A percentile compares a stretch with the other conserved stretches of the same genome.
Conservation (phyloP, 805 yeast genomes). For the Candida corydali region DNA sequence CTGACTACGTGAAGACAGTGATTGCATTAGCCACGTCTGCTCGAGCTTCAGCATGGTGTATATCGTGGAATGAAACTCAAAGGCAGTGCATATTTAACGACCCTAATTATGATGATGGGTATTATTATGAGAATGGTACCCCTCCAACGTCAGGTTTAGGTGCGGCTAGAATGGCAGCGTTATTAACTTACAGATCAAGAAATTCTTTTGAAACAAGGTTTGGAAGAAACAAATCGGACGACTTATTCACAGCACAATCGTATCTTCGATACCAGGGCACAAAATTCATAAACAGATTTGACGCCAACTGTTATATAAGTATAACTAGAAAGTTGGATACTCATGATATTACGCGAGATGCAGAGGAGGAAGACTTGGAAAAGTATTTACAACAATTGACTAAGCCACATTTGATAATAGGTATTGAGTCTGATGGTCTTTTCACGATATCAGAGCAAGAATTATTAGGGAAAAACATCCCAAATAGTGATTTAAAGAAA, state of each 20-base stretch:
- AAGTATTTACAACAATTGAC: conserved; percentile 55
- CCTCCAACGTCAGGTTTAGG: conserved; percentile 85
- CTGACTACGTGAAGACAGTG: conserved; percentile 61
- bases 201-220: conserved; percentile 88
- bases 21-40: conserved; percentile 93
- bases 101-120: conserved; percentile 90
- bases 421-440: conserved; percentile 87
- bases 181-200: conserved; percentile 87
- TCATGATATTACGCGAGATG: conserved; percentile 83
- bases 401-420: conserved; percentile 82
- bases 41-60: conserved; percentile 96
- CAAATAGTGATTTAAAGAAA: conserved; percentile 61
- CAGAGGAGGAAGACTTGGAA: conserved; percentile 26
- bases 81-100: conserved; percentile 94
- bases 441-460: conserved; percentile 92
- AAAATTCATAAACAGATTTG: conserved; percentile 85
- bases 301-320: conserved; percentile 94
- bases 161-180: conserved; percentile 97
- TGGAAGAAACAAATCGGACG: conserved; percentile 58
- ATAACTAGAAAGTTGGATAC: conserved; percentile 92
- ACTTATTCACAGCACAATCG: conserved; percentile 84
- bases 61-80: conserved; percentile 98
- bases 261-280: conserved; percentile 92
- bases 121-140: conserved; percentile 50
- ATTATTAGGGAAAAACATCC: conserved; percentile 69